phyloP scores from a whole-genome alignment of 805 yeast genomes.

The Ogataea methanolica region DNA sequence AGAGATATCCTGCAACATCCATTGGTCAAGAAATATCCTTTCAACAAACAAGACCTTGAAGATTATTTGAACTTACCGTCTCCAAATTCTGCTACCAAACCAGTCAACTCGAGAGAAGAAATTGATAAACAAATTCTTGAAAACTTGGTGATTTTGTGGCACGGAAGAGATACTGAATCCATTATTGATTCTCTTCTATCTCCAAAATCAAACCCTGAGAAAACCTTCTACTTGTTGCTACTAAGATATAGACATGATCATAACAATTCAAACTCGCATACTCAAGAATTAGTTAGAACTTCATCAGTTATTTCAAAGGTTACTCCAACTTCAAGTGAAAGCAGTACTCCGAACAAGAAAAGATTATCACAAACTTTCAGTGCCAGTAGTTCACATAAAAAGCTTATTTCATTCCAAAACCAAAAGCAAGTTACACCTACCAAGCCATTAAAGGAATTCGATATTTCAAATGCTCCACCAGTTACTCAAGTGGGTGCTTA shows the following conservation, averaged over 20 bases:
- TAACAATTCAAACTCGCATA: constrained; percentile 14
- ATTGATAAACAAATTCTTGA: constrained; percentile 51
- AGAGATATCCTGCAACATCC: constrained; percentile 79
- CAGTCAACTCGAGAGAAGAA: constrained; percentile 42
- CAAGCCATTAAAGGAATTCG: constrained; percentile 8
- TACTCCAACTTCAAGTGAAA: constrained; percentile 21
- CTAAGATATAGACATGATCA: constrained; percentile 34
- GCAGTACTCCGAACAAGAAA: constrained; percentile 30
- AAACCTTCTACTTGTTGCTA: constrained; percentile 34
- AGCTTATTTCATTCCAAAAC: constrained; percentile 43
- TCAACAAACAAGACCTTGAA: constrained; percentile 31
- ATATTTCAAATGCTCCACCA: constrained; percentile 7
- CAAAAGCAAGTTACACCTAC: constrained; percentile 18
- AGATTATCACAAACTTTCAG: constrained; percentile 37
- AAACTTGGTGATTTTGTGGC: constrained; percentile 55
- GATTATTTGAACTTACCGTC: constrained; percentile 43
- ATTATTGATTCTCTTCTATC: constrained; percentile 26
- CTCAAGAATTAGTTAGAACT: constrained; percentile 22
- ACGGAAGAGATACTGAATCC: constrained; percentile 41
- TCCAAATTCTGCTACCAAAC: constrained; percentile 48
- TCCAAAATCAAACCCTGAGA: constrained; percentile 30
- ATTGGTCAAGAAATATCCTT: constrained; percentile 67
- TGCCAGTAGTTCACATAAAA: constrained; percentile 42
- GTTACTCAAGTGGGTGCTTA: constrained; percentile 16
- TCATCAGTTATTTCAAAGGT: constrained; percentile 28